These are phyloP conservation scores for Macrolepiota dolichaula DNA, from an alignment of 768 basidiomycete genomes.

Conservation along the genomic window DNA sequence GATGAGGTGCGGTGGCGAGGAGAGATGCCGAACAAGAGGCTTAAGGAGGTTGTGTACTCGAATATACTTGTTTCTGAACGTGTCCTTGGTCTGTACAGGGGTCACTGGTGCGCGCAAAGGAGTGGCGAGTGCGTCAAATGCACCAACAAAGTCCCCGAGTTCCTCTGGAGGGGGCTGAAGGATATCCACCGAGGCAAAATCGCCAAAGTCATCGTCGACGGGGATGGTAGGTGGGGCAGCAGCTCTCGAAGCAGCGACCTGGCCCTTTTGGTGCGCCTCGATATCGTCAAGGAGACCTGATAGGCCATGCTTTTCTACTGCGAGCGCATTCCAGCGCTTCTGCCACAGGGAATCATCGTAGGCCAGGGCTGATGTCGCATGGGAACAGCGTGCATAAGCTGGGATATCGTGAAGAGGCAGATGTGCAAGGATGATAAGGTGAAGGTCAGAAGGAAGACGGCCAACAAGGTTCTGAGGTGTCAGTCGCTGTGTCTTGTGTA, in stretches of 20 bases:
- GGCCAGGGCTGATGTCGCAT: conserved; percentile 59
- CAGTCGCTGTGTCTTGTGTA: conserved; percentile 23
- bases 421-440: conserved; percentile 68
- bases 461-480: conserved; percentile 51
- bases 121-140: conserved; percentile 16
- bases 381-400: conserved; percentile 64
- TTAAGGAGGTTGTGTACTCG: conserved; percentile 64
- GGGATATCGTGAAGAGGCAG: conserved; percentile 82
- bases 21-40: conserved; percentile 53
- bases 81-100: conserved; percentile 26
- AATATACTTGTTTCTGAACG: conserved; percentile 56
- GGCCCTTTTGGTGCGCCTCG: conserved; percentile 43
- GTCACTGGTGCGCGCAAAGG: conserved; percentile 18
- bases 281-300: conserved; percentile 54
- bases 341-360: conserved; percentile 82
- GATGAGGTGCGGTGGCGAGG: conserved; percentile 63
- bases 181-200: conserved; percentile 58
- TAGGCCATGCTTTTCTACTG: conserved; percentile 40
- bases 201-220: conserved; percentile 88
- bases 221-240: conserved; percentile 57
- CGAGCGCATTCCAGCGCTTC: conserved; percentile 61
- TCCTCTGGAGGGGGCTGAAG: conserved; percentile 32
- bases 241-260: conserved; percentile 32
- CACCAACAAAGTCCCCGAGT: conserved; percentile 35
- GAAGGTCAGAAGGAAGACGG: conserved; percentile 73